These are phyloP conservation scores for Chlamydomonas incerta DNA, from an alignment of 139 green algal genomes.

Conservation along the genomic window DNA sequence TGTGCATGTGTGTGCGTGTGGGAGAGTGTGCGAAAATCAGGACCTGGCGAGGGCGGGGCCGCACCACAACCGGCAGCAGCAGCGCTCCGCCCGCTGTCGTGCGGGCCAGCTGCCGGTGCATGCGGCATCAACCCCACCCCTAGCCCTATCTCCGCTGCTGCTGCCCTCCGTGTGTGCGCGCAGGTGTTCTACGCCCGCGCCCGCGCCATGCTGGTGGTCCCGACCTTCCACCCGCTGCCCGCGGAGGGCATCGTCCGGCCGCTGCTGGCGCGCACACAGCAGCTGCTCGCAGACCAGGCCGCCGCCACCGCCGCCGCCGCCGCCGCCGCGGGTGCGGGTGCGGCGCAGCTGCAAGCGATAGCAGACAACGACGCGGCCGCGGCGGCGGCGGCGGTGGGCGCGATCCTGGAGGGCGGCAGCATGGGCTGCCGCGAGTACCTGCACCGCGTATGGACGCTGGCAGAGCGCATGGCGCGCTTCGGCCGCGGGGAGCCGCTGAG, in stretches of 20 bases:
- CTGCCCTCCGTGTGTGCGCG: too few species aligned
- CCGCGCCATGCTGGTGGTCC: not conserved
- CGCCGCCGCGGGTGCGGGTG: not conserved
- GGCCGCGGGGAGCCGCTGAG: not conserved
- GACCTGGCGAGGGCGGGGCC: too few species aligned
- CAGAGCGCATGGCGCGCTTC: slow-evolving; percentile 5
- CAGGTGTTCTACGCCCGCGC: not conserved
- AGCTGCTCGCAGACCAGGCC: not conserved
- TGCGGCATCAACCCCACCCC: too few species aligned
- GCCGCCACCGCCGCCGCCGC: not conserved
- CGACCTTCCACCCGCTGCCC: not conserved
- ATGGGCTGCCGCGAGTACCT: not conserved
- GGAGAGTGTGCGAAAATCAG: too few species aligned
- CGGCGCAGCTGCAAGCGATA: too few species aligned
- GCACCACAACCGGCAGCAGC: too few species aligned
- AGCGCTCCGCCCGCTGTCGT: too few species aligned
- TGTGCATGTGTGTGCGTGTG: too few species aligned
- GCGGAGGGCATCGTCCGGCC: not conserved
- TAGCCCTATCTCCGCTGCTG: too few species aligned
- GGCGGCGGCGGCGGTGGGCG: not conserved
- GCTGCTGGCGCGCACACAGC: not conserved
- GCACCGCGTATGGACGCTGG: slow-evolving; percentile 7
- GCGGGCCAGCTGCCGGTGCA: too few species aligned
- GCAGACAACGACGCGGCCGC: not conserved
- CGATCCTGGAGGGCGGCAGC: not conserved